A percentile compares a stretch with the other conserved stretches of the same genome.
phyloP scores from a whole-genome alignment of 495 filamentous ascomycete species.

The Darksidea phi region DNA sequence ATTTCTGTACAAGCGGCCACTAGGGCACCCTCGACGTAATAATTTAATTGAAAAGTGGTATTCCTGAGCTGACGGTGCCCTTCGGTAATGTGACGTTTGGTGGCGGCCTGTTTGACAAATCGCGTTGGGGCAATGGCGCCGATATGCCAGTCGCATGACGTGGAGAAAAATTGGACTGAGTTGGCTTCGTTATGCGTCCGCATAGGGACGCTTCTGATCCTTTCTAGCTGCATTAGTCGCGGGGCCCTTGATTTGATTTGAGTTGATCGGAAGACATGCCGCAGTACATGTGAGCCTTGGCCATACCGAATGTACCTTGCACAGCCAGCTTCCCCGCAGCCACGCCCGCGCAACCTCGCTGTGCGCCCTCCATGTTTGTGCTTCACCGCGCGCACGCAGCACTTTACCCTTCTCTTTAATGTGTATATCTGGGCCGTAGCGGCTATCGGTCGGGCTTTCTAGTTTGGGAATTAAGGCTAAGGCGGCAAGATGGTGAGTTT shows the following conservation, averaged over 20 bases:
- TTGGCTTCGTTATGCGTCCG: no score
- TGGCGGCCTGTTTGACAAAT: background rate
- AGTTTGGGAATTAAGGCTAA: background rate
- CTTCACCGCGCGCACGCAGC: background rate
- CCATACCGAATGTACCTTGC: background rate
- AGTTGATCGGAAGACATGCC: no score
- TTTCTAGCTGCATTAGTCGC: no score
- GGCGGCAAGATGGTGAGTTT: slow-evolving; percentile 7
- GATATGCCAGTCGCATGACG: background rate
- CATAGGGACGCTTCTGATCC: no score
- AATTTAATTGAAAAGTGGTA: slow-evolving; percentile 37
- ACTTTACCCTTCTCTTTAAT: slow-evolving; percentile 10
- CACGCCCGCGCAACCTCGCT: background rate
- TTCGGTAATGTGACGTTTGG: background rate
- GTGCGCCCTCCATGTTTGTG: background rate
- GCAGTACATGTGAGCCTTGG: no score
- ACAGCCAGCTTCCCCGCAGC: background rate
- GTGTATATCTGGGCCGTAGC: slow-evolving; percentile 8
- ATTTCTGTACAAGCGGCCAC: slow-evolving; percentile 37
- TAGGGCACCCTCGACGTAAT: slow-evolving; percentile 35
- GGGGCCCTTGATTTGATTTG: no score
- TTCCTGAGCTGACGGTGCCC: slow-evolving; percentile 9
- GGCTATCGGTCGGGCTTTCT: background rate
- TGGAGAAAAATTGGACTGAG: background rate
- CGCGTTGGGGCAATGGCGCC: background rate